phyloP scores from a whole-genome alignment of 2,329 filamentous ascomycete genomes.

The Zymoseptoria ardabiliae region DNA sequence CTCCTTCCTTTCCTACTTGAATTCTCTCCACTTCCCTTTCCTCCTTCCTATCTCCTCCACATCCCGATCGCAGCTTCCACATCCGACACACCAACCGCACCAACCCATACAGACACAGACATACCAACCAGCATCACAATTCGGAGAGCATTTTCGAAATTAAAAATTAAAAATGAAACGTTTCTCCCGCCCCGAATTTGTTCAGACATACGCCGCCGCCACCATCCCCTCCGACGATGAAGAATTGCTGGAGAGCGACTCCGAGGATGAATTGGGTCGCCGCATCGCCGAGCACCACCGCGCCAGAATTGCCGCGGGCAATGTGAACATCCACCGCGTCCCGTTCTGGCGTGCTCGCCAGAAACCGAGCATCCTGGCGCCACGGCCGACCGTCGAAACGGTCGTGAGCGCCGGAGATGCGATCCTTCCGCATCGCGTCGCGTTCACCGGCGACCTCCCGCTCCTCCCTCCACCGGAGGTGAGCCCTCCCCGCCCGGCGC shows the following conservation, averaged over 20 bases:
- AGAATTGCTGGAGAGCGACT: background rate
- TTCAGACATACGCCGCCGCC: background rate
- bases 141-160: background rate
- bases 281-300: slow-evolving; percentile 38
- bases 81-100: background rate
- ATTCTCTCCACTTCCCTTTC: background rate
- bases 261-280: slow-evolving; percentile 38
- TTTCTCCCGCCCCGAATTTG: background rate
- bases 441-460: background rate
- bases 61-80: background rate
- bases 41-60: background rate
- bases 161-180: background rate
- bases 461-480: background rate
- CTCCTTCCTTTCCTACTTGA: no score
- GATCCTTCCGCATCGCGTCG: background rate
- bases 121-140: background rate
- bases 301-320: slow-evolving; percentile 11
- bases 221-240: background rate
- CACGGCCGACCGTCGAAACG: background rate
- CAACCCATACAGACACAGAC: background rate
- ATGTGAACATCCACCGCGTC: background rate
- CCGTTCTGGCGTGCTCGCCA: background rate
- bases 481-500: background rate
- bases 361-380: background rate
- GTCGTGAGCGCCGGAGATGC: background rate